These are phyloP conservation scores for Quercus robur DNA, from an alignment of 306 rosid genomes.

Conservation along the genomic window DNA sequence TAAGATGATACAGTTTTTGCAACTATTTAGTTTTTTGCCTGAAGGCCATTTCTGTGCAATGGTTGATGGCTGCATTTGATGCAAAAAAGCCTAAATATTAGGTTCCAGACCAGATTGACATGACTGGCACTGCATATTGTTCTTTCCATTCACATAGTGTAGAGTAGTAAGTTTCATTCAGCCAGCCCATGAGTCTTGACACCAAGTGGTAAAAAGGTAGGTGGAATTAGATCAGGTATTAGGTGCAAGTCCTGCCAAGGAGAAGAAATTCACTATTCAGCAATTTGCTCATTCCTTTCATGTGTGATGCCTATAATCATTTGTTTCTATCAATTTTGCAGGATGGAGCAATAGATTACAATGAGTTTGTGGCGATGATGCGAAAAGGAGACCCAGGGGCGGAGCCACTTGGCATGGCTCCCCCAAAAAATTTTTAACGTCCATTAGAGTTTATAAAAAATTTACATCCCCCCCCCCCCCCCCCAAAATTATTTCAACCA, in stretches of 20 bases:
- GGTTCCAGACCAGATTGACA: not conserved
- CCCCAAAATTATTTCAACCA: too few relatives aligned
- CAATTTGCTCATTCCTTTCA: not conserved
- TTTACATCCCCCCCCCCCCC: too few relatives aligned
- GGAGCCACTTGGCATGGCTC: too few relatives aligned
- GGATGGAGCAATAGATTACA: conserved; percentile 95
- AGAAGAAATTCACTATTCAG: not conserved
- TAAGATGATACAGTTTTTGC: too few relatives aligned
- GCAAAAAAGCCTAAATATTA: not conserved
- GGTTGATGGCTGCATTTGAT: not conserved
- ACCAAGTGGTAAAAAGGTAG: too few relatives aligned
- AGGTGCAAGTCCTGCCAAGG: conserved; percentile 6
- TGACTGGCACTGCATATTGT: not conserved
- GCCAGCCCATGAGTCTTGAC: too few relatives aligned
- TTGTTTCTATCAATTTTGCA: conserved; percentile 25
- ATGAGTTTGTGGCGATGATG: conserved; percentile 98
- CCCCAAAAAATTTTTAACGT: too few relatives aligned
- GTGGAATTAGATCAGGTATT: not conserved
- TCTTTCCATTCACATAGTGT: not conserved
- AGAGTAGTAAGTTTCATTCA: too few relatives aligned
- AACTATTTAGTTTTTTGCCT: not conserved
- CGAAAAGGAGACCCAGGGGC: conserved; percentile 61
- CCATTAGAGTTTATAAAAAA: too few relatives aligned
- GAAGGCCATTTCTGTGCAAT: too few relatives aligned
- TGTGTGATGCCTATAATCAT: not conserved